A percentile compares a stretch with the other conserved stretches of the same genome.
Conservation (phyloP, 257 asterid genomes). For the Galeopsis tetrahit region DNA sequence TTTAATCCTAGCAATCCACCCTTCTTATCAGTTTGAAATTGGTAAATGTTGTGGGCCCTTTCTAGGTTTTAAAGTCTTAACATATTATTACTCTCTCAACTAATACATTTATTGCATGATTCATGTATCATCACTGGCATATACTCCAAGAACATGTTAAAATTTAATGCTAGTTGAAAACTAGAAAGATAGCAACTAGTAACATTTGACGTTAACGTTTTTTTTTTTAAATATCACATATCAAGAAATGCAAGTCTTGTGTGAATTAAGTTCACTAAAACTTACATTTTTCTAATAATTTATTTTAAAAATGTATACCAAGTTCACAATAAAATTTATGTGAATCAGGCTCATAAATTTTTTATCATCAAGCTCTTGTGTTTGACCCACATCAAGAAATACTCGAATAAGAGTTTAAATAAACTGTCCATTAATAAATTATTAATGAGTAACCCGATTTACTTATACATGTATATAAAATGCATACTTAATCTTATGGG, state of each 20-base stretch:
- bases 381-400: slow-evolving; percentile 31
- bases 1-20: slow-evolving; percentile 25
- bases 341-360: too few species aligned
- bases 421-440: neutral
- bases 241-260: neutral
- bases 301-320: too few species aligned
- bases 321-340: too few species aligned
- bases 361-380: too few species aligned
- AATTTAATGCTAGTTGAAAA: slow-evolving; percentile 38
- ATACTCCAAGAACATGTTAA: slow-evolving; percentile 23
- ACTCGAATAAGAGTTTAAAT: slow-evolving; percentile 5
- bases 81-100: slow-evolving; percentile 48
- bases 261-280: too few species aligned
- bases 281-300: too few species aligned
- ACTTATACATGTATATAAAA: slow-evolving; percentile 15
- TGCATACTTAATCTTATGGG: slow-evolving; percentile 13
- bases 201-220: slow-evolving; percentile 3
- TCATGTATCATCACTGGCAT: slow-evolving; percentile 27
- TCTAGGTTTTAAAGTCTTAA: slow-evolving; percentile 24
- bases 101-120: slow-evolving; percentile 47
- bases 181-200: neutral
- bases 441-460: neutral
- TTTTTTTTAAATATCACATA: neutral
- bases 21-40: slow-evolving; percentile 28
- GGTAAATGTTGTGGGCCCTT: slow-evolving; percentile 50